phyloP scores from a whole-genome alignment of 2,329 filamentous ascomycete genomes.

The Macrophomina pseudophaseolina region DNA sequence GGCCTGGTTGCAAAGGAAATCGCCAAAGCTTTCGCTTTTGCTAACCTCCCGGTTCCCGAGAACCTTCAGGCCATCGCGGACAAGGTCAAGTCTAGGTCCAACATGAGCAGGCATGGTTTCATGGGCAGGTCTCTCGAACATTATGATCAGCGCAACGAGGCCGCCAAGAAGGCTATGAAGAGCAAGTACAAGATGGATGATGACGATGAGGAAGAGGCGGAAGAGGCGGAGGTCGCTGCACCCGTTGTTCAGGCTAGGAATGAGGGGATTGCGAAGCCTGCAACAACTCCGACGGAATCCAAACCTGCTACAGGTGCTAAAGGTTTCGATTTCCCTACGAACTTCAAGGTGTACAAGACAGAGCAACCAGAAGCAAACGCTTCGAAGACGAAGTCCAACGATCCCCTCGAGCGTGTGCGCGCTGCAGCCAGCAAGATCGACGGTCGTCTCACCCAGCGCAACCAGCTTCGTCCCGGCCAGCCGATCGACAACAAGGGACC shows the following conservation, averaged over 20 bases:
- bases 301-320: slow-evolving; percentile 12
- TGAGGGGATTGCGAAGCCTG: slow-evolving; percentile 40
- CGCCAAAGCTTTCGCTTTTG: slow-evolving; percentile 89
- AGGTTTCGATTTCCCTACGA: slow-evolving; percentile 62
- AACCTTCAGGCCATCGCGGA: slow-evolving; percentile 64
- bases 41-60: slow-evolving; percentile 81
- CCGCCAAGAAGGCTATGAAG: slow-evolving; percentile 82
- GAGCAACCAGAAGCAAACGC: slow-evolving; percentile 58
- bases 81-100: slow-evolving; percentile 94
- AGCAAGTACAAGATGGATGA: slow-evolving; percentile 71
- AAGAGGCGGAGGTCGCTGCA: slow-evolving; percentile 66
- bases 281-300: slow-evolving; percentile 29
- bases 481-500: slow-evolving; percentile 98
- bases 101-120: slow-evolving; percentile 82
- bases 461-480: slow-evolving; percentile 86
- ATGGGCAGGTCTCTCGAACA: slow-evolving; percentile 93
- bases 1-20: slow-evolving; percentile 89
- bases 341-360: slow-evolving; percentile 75
- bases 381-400: slow-evolving; percentile 63
- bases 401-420: slow-evolving; percentile 75
- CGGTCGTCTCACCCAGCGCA: slow-evolving; percentile 84
- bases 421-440: slow-evolving; percentile 93
- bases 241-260: slow-evolving; percentile 65
- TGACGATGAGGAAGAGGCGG: slow-evolving; percentile 74
- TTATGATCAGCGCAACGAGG: slow-evolving; percentile 88